These are phyloP conservation scores for Trichosanthes truncata DNA, from an alignment of 306 rosid species.

Conservation along the genomic window DNA sequence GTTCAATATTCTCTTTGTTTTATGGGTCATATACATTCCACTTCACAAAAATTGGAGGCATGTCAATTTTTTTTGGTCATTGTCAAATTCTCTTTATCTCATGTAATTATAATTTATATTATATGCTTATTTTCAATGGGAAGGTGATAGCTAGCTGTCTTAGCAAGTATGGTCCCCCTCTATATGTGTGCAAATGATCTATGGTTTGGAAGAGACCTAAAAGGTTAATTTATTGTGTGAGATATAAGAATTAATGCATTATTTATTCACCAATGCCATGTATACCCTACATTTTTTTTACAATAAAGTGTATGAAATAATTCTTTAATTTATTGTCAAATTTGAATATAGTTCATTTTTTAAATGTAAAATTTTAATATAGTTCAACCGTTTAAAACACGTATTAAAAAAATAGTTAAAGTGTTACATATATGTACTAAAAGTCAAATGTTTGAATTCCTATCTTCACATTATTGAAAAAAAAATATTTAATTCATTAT, in stretches of 20 bases:
- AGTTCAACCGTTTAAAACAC: no score
- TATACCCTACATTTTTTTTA: not conserved
- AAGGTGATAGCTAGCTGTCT: not conserved
- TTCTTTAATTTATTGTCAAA: not conserved
- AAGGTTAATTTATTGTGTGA: not conserved
- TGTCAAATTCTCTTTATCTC: not conserved
- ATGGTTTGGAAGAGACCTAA: not conserved
- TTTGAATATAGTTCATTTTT: not conserved
- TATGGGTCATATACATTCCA: not conserved
- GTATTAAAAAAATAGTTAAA: no score
- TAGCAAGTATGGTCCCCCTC: not conserved
- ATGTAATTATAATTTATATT: not conserved
- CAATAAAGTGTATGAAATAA: not conserved
- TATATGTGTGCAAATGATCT: not conserved
- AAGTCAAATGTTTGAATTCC: no score
- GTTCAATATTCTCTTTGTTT: conserved; percentile 2
- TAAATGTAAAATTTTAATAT: no score
- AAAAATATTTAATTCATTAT: no score
- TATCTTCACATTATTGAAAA: no score
- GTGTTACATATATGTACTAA: no score
- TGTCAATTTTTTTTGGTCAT: not conserved
- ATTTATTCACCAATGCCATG: not conserved
- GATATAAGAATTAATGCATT: not conserved
- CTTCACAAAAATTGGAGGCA: not conserved
- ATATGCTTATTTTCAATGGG: not conserved